These are phyloP conservation scores for Lentinula aciculospora DNA, from an alignment of 768 basidiomycete species.

Conservation along the genomic window DNA sequence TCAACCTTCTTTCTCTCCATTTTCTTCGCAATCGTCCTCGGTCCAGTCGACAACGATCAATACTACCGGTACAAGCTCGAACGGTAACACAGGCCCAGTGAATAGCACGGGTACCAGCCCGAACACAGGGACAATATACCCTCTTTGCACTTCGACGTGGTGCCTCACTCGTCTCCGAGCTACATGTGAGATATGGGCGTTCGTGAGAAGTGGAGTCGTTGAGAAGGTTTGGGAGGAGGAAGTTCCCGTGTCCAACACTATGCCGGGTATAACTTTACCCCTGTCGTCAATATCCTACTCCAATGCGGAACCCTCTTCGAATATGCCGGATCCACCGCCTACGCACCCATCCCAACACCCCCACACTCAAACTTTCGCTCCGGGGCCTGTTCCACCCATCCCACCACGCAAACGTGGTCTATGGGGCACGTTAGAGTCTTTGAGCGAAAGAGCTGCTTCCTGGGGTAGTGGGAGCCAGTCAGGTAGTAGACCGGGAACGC, in stretches of 20 bases:
- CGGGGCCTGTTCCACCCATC: conserved; percentile 18
- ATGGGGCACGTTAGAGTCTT: conserved; percentile 64
- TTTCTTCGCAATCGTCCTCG: not conserved
- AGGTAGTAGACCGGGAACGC: conserved; percentile 22
- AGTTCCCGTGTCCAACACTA: conserved; percentile 15
- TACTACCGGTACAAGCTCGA: conserved; percentile 6
- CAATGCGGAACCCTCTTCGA: not conserved
- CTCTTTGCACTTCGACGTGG: conserved; percentile 82
- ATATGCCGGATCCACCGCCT: not conserved
- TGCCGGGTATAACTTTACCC: conserved; percentile 17
- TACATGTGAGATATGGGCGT: conserved; percentile 90
- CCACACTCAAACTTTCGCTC: conserved; percentile 17
- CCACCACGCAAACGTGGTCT: conserved; percentile 59
- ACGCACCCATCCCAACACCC: not conserved
- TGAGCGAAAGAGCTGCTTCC: conserved; percentile 53
- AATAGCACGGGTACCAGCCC: not conserved
- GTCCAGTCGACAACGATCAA: not conserved
- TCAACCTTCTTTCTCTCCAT: not conserved
- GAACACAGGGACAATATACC: conserved; percentile 43
- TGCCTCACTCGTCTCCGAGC: conserved; percentile 76
- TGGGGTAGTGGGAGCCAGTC: conserved; percentile 46
- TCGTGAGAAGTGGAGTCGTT: conserved; percentile 74
- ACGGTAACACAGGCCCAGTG: conserved; percentile 21
- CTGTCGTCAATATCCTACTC: conserved; percentile 8
- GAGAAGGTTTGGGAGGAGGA: conserved; percentile 91